Conservation (phyloP, 495 filamentous ascomycete genomes). For the Hyaloscypha variabilis region DNA sequence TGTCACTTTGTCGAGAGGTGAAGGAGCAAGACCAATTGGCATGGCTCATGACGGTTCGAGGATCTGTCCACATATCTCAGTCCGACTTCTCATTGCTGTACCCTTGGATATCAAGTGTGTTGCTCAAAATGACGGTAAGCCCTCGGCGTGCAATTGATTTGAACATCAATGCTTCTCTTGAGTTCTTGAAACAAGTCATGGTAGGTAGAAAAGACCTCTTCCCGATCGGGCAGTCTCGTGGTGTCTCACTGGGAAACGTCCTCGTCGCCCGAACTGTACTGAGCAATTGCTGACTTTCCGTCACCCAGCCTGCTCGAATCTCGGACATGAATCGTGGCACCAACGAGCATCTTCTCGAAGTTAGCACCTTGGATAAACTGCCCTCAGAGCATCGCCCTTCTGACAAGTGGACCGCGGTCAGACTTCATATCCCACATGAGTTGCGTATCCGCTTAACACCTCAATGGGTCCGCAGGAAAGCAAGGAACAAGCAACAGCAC, state of each 20-base stretch:
- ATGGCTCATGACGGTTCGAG: conserved; percentile 63
- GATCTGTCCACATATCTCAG: conserved; percentile 58
- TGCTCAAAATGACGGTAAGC: conserved; percentile 60
- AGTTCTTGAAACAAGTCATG: conserved; percentile 50
- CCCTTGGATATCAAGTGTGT: conserved; percentile 51
- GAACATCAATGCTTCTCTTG: conserved; percentile 55
- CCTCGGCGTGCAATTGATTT: conserved; percentile 57
- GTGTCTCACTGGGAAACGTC: not conserved
- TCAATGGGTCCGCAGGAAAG: conserved; percentile 32
- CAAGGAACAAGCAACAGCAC: conserved; percentile 29
- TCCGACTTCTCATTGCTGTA: conserved; percentile 65
- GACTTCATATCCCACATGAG: conserved; percentile 51
- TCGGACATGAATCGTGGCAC: conserved; percentile 39
- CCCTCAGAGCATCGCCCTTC: conserved; percentile 46
- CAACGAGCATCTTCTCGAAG: conserved; percentile 44
- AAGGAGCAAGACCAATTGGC: conserved; percentile 45
- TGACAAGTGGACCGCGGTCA: conserved; percentile 47
- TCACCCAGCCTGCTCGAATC: conserved; percentile 32
- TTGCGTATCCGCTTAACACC: conserved; percentile 40
- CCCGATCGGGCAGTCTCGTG: too few relatives aligned
- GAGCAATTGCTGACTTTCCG: not conserved
- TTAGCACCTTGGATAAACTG: conserved; percentile 36
- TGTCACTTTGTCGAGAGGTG: conserved; percentile 52
- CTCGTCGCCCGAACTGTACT: not conserved
- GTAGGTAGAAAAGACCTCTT: not conserved